Percentiles rank a stretch among this genome's conserved stretches.
phyloP scores from a whole-genome alignment of 768 basidiomycete genomes.

The Termitomyces bulborhizus region DNA sequence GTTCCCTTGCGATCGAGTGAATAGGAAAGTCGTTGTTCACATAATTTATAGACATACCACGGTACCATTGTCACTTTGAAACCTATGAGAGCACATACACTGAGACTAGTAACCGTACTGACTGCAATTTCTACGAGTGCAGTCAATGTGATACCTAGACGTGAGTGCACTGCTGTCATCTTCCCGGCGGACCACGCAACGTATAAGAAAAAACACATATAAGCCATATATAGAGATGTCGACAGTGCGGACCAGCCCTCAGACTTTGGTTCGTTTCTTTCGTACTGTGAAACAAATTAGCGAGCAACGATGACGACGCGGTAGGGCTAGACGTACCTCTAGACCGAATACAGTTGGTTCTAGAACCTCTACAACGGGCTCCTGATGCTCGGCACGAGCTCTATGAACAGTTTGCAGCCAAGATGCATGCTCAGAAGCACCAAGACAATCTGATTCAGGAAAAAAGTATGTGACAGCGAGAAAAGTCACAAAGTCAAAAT shows the following conservation, averaged over 20 bases:
- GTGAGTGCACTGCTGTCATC: conserved; percentile 84
- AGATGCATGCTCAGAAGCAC: conserved; percentile 49
- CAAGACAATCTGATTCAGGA: conserved; percentile 65
- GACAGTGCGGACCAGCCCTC: conserved; percentile 57
- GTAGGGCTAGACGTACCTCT: conserved; percentile 25
- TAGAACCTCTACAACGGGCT: conserved; percentile 22
- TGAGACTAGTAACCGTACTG: conserved; percentile 90
- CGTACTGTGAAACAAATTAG: conserved; percentile 35
- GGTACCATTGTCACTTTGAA: conserved; percentile 89
- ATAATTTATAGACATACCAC: conserved; percentile 48
- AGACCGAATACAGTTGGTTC: conserved; percentile 40
- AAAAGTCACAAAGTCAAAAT: conserved; percentile 60
- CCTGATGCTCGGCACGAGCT: conserved; percentile 28
- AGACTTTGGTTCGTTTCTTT: conserved; percentile 38
- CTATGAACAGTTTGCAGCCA: conserved; percentile 54
- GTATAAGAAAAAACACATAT: conserved; percentile 68
- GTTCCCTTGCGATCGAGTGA: conserved; percentile 45
- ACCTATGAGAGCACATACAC: conserved; percentile 85
- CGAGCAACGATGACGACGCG: not conserved
- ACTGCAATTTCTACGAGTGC: conserved; percentile 88
- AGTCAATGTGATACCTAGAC: conserved; percentile 88
- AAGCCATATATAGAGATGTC: conserved; percentile 68
- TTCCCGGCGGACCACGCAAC: conserved; percentile 70
- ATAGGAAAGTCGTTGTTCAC: not conserved
- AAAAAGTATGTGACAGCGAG: conserved; percentile 83